Conservation (phyloP, 2,329 filamentous ascomycete species). For the Xylaria multiplex region DNA sequence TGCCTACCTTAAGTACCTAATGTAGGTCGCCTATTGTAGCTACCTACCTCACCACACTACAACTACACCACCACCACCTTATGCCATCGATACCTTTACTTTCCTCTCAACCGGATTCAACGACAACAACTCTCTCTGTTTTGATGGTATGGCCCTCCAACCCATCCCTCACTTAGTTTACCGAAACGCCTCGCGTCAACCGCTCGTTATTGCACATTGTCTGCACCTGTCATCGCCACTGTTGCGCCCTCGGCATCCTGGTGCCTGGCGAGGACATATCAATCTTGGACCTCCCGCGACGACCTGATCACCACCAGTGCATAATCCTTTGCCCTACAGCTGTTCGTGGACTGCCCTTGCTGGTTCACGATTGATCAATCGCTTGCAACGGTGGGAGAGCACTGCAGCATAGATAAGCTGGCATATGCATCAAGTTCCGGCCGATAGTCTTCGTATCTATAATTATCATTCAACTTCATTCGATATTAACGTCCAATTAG, state of each 20-base stretch:
- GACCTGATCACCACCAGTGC: conserved; percentile 20
- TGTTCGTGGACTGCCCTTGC: conserved; percentile 16
- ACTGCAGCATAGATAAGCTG: conserved; percentile 22
- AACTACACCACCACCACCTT: conserved; percentile 22
- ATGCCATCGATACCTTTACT: conserved; percentile 30
- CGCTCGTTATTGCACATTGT: conserved; percentile 25
- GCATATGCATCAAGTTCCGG: conserved; percentile 23
- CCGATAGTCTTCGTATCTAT: conserved; percentile 24
- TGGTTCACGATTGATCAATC: conserved; percentile 26
- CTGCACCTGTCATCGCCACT: conserved; percentile 20
- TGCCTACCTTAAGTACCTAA: not conserved
- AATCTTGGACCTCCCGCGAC: conserved; percentile 20
- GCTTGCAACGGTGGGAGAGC: conserved; percentile 24
- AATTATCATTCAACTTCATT: conserved; percentile 21
- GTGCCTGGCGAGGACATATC: conserved; percentile 33
- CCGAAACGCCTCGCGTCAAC: conserved; percentile 28
- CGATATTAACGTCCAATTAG: conserved; percentile 18
- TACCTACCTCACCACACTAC: not conserved
- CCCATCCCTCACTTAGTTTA: conserved; percentile 12
- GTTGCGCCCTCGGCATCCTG: conserved; percentile 28
- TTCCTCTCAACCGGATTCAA: conserved; percentile 21
- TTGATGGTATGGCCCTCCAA: conserved; percentile 32
- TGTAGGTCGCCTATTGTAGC: no score
- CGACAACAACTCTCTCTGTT: conserved; percentile 15
- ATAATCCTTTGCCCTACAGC: conserved; percentile 5